Evolutionary conservation across 192 early-diverging fungal species (phyloP), one percentile per base, ranked within the genome.

Genomic region (Coemansia sp.): DNA sequence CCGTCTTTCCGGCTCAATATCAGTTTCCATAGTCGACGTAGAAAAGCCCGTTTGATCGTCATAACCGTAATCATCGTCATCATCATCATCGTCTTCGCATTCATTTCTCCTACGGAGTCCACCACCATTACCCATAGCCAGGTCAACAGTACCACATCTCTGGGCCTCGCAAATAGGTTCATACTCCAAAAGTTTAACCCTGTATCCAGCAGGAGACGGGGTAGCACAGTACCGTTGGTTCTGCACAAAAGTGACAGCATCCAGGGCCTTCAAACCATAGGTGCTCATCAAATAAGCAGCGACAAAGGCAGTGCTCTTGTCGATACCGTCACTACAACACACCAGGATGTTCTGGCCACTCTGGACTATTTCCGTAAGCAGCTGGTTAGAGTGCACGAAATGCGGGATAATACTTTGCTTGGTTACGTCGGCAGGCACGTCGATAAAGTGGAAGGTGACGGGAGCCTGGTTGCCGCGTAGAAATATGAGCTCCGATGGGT

Each of bases 241-340:
- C 62, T 94, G 94, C 17, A 96, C 89, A 77, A 81, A 90, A 29
- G 81, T 77, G 55, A 87, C 91, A 3, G 91, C 89, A 15, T 83
- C 72, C 19, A 72, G 53, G 44, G 85, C 92, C 23, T 78, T 78
- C 60, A 86, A 58, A 1, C 77, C 64, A 62, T 83, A 78, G 0
- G 77, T 77, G 50, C 85, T 85, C 88, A 96, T 96, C 30, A 94
- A 52, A 71, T 92, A 96, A 3, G 91, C 92, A 22, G 92, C 83
- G 0, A 93, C 88, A 72, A 96, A 90, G 27, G 87, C 78, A 7
- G 93, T 88, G 23, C 83, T 84, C 50, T 92, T 77, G 4, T 87
- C 88, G 42, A 96, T 87, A 9, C 92, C 93, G 18, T 86, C 87
- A 60, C 81, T 87, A 45, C 87, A 88, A 28, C 82, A 85, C 26